Base-by-base conservation (phyloP, 2,329 filamentous ascomycete genomes). In the Phialophora tarda region DNA sequence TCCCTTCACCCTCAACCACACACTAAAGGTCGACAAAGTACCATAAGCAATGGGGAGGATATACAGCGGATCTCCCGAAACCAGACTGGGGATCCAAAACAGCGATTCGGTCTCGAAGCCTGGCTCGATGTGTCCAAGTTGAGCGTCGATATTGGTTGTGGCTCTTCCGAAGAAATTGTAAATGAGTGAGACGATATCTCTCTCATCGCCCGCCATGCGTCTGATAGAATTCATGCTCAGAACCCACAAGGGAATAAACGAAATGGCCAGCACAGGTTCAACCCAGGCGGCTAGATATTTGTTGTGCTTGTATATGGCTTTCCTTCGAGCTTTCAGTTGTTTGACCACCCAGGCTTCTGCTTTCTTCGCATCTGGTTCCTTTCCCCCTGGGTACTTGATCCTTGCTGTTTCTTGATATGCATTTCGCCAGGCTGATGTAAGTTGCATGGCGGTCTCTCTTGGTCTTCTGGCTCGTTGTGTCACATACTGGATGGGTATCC, bases 21-120 rank as follows among this genome's bases (percentile, higher is more conserved):
- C 60, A 58, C 63, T 70, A 17, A 54, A 41, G 17, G 62, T 61
- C 4, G 68, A 64, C 14, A 70, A 47, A 50, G 59, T 30, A 3
- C 58, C 63, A 57, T 68, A 70, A 11, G 54, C 51, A 17, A 67
- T 32, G 6, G 68, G 68, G 10, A 70, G 61, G n/a, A 68, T 62
- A 59, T 57, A 66, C 24, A 63, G 56, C 8, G 65, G 66, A 41
- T 70, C 69, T 5, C 51, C 48, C 6, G 64, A 60, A 51, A 63
- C 62, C n/a, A 89, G 80, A 73, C 89, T 80, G 0, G 82, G 80
- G 63, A 88, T 88, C 86, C 86, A 89, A 1, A 87, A 77, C 2
- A 83, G 80, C n/a, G 86, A 86, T 76, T 88, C 86, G 7, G 74
- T 80, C 4, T 82, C 80, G 17, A 89, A 76, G 4, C 81, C 80